Evolutionary conservation across 768 basidiomycete species (phyloP).

Genomic region (Lactarius deliciosus): DNA sequence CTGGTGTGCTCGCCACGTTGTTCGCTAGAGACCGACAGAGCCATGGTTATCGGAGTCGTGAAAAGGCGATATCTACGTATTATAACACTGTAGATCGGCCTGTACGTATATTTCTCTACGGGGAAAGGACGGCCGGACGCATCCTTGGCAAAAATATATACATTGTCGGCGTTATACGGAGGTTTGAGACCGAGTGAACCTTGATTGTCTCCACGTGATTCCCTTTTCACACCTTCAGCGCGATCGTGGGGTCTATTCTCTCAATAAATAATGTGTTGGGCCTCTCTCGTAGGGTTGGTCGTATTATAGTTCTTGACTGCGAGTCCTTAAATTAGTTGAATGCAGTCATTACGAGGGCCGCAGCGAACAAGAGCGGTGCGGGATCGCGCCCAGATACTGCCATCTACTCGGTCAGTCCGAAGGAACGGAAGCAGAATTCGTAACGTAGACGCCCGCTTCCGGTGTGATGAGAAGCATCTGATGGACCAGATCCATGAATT

Average conservation of each 20-base stretch:
- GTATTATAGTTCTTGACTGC: background rate
- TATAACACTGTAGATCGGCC: background rate
- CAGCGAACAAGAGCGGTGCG: slow-evolving; percentile 12
- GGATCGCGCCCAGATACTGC: slow-evolving; percentile 2
- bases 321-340: background rate
- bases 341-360: background rate
- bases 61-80: background rate
- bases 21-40: background rate
- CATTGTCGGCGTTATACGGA: slow-evolving; percentile 4
- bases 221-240: background rate
- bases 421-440: slow-evolving; percentile 22
- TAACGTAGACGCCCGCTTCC: slow-evolving; percentile 25
- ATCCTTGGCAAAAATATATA: background rate
- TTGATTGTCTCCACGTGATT: slow-evolving; percentile 14
- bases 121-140: slow-evolving; percentile 2
- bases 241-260: background rate
- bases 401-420: slow-evolving; percentile 9
- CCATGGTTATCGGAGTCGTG: slow-evolving; percentile 10
- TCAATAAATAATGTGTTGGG: background rate
- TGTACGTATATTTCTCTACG: slow-evolving; percentile 8
- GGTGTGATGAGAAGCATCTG: slow-evolving; percentile 26
- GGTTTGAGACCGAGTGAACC: slow-evolving; percentile 2
- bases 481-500: slow-evolving; percentile 24
- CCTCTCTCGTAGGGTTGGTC: background rate
- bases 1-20: background rate